These are phyloP conservation scores for Dryas drummondii DNA, from an alignment of 306 rosid genomes.

Conservation along the genomic window DNA sequence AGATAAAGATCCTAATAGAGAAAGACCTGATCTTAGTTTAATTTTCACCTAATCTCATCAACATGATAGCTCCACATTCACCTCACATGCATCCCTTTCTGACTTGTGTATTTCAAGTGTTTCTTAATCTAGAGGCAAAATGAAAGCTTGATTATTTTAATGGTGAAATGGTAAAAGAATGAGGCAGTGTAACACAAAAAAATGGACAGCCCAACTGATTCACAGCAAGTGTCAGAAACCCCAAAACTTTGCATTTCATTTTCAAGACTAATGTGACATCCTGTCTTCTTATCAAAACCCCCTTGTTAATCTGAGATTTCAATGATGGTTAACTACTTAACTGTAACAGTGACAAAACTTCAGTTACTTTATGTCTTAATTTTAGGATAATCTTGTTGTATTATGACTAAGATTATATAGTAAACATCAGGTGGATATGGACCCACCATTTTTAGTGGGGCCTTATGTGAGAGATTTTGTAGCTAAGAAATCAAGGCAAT, in stretches of 20 bases:
- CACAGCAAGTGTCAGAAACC: constrained; percentile 32
- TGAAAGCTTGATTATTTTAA: constrained; percentile 40
- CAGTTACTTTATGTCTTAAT: constrained; percentile 56
- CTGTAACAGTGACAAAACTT: constrained; percentile 49
- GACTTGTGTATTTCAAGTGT: constrained; percentile 22
- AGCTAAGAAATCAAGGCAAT: constrained; percentile 48
- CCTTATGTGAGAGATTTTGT: constrained; percentile 36
- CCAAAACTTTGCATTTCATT: constrained; percentile 29
- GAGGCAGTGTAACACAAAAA: constrained; percentile 58
- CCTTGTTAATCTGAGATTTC: constrained; percentile 29
- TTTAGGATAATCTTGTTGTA: constrained; percentile 38
- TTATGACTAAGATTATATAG: constrained; percentile 54
- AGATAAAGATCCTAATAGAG: constrained; percentile 30
- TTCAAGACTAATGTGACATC: constrained; percentile 33
- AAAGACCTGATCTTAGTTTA: constrained; percentile 38
- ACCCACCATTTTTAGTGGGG: constrained; percentile 44
- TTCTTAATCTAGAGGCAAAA: constrained; percentile 65
- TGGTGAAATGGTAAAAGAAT: constrained; percentile 50
- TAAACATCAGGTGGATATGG: constrained; percentile 68
- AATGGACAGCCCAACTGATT: constrained; percentile 68
- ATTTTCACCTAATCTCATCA: constrained; percentile 45
- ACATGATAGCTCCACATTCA: constrained; percentile 41
- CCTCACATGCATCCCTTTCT: constrained; percentile 25
- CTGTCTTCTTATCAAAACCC: constrained; percentile 29
- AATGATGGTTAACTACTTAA: constrained; percentile 42